Conservation (phyloP, 75 land plant species). For the Cunninghamia lanceolata region DNA sequence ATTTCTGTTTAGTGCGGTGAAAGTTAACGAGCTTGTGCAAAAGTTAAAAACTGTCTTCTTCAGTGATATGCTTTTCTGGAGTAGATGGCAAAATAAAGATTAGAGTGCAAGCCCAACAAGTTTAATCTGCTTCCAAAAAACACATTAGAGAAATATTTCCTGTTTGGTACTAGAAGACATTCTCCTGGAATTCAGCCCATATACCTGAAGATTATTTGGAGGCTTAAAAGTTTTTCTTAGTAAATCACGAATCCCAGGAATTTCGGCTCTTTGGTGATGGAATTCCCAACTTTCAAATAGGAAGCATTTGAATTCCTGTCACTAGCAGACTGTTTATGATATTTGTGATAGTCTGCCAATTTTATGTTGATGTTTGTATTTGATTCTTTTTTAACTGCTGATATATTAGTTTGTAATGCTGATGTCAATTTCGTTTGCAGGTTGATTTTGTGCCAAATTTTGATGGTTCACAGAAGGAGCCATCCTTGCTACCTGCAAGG, state of each 20-base stretch:
- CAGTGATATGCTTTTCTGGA: background rate
- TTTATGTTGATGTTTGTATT: background rate
- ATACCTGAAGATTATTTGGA: background rate
- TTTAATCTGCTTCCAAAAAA: background rate
- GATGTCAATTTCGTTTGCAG: conserved; percentile 29
- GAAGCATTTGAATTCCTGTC: background rate
- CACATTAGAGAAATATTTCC: background rate
- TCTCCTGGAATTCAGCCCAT: too few relatives aligned
- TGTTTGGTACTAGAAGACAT: too few relatives aligned
- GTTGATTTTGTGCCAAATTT: conserved; percentile 93
- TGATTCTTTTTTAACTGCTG: background rate
- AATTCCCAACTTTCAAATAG: background rate
- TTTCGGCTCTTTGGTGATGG: background rate
- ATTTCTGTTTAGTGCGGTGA: background rate
- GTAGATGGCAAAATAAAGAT: background rate
- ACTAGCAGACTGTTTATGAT: background rate
- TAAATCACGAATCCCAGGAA: background rate
- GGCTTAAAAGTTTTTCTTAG: background rate
- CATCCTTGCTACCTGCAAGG: conserved; percentile 87
- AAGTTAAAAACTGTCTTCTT: too few relatives aligned
- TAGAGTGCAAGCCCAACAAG: background rate
- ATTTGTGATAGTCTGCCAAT: too few relatives aligned
- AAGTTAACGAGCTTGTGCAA: background rate
- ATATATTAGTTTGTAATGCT: background rate
- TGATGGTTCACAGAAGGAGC: conserved; percentile 95